Percentiles rank a stretch among this genome's conserved stretches.
These are phyloP conservation scores for Puccinia coronata DNA, from an alignment of 1,284 basidiomycete genomes.

Conservation along the genomic window DNA sequence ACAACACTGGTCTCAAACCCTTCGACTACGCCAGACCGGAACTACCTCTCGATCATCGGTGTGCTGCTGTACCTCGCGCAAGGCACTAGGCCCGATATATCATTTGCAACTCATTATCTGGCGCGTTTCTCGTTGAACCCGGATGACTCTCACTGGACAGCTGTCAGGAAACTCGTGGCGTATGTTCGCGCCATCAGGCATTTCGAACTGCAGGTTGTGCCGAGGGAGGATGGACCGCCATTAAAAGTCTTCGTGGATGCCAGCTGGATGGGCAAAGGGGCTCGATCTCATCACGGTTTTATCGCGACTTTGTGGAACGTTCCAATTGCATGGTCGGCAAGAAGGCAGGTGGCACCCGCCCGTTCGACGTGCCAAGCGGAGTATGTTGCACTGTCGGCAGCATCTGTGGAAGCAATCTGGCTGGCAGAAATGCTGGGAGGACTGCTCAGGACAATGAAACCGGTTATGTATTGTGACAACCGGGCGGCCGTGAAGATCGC, in stretches of 20 bases:
- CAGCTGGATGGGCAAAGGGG: not conserved
- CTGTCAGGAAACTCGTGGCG: not conserved
- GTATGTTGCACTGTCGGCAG: not conserved
- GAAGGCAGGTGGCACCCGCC: not conserved
- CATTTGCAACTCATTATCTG: not conserved
- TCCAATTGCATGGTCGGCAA: not conserved
- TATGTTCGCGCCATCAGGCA: not conserved
- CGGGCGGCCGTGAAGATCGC: not conserved
- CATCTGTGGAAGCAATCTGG: not conserved
- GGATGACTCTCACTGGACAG: not conserved
- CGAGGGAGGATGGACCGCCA: not conserved
- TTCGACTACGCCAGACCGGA: not conserved
- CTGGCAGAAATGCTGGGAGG: not conserved
- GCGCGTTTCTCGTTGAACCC: not conserved
- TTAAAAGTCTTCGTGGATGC: not conserved
- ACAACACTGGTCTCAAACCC: not conserved
- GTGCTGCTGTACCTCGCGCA: not conserved
- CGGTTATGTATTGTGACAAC: not conserved
- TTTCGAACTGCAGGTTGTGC: not conserved
- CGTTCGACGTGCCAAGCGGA: constrained; percentile 5
- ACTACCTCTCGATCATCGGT: not conserved
- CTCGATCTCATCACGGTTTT: not conserved
- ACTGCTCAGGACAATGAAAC: not conserved
- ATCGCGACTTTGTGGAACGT: not conserved
- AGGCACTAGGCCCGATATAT: not conserved